phyloP scores from a whole-genome alignment of 2,329 filamentous ascomycete species.

The Talaromyces rugulosus region DNA sequence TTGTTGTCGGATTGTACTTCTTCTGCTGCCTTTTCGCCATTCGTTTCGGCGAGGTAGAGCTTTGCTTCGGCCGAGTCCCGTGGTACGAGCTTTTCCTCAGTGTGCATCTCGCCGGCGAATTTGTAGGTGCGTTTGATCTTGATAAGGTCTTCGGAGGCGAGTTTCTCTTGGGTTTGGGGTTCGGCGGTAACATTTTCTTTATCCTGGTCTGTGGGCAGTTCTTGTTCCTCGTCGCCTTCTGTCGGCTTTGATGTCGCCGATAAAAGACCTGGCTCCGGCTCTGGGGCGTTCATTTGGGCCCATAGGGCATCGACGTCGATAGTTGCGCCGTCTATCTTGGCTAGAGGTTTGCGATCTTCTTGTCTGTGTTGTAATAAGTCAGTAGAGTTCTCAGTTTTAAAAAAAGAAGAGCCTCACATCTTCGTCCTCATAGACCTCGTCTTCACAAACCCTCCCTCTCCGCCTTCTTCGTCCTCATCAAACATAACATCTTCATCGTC shows the following conservation, averaged over 20 bases:
- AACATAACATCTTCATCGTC: conserved; percentile 34
- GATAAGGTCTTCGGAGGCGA: conserved; percentile 43
- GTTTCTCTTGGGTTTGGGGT: conserved; percentile 7
- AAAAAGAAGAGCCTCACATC: conserved; percentile 30
- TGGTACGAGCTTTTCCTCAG: conserved; percentile 50
- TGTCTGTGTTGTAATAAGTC: conserved; percentile 27
- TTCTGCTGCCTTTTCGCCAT: conserved; percentile 29
- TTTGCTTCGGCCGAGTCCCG: conserved; percentile 53
- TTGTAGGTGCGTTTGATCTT: conserved; percentile 56
- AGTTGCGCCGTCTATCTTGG: conserved; percentile 48
- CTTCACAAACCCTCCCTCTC: conserved; percentile 49
- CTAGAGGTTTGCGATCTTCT: conserved; percentile 45
- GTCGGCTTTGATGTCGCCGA: conserved; percentile 14
- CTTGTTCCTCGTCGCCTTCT: conserved; percentile 11
- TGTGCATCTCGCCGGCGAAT: conserved; percentile 53
- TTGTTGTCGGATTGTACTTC: conserved; percentile 18
- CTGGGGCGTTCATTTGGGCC: conserved; percentile 46
- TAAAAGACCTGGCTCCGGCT: conserved; percentile 14
- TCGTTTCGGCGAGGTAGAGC: conserved; percentile 45
- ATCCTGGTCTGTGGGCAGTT: conserved; percentile 10
- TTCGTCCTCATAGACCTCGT: conserved; percentile 51
- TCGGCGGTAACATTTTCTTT: conserved; percentile 15
- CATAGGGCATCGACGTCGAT: conserved; percentile 54
- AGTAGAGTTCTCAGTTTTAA: background rate
- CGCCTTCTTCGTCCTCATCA: conserved; percentile 42